A percentile compares a stretch with the other conserved stretches of the same genome.
Conservation (phyloP, 129 eudicot species). For the Artemisia tridentata region DNA sequence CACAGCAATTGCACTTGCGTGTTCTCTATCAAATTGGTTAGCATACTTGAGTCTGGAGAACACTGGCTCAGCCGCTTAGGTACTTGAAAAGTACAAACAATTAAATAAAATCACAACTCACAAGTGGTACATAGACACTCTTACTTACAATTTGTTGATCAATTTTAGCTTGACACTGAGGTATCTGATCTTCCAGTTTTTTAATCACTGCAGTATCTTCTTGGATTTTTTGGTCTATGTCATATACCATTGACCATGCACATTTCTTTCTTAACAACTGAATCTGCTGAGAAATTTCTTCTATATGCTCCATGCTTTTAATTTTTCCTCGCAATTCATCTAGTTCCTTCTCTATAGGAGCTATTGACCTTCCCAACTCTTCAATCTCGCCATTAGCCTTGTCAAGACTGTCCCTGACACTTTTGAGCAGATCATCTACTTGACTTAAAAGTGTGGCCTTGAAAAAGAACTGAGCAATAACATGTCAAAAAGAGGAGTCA, state of each 20-base stretch:
- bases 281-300: constrained; percentile 66
- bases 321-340: constrained; percentile 76
- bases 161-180: constrained; percentile 54
- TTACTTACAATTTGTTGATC: constrained; percentile 58
- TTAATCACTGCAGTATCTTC: constrained; percentile 41
- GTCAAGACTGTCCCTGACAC: constrained; percentile 49
- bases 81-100: neutral
- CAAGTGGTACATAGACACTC: constrained; percentile 5
- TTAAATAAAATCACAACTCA: constrained; percentile 2
- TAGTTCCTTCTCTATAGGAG: constrained; percentile 65
- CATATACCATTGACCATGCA: constrained; percentile 91
- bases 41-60: constrained; percentile 13
- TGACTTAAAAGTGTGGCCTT: constrained; percentile 92
- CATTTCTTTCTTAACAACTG: constrained; percentile 61
- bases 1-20: neutral
- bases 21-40: neutral
- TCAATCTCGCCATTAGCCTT: constrained; percentile 52
- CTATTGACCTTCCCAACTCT: constrained; percentile 58
- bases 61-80: neutral
- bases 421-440: constrained; percentile 66
- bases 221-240: constrained; percentile 48
- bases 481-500: constrained; percentile 1
- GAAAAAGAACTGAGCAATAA: constrained; percentile 62
- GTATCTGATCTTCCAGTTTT: constrained; percentile 52
- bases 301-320: constrained; percentile 72